Evolutionary conservation across 2,329 filamentous ascomycete species (phyloP), one percentile per base, ranked within the genome.

Genomic region (Anisogramma anomala): DNA sequence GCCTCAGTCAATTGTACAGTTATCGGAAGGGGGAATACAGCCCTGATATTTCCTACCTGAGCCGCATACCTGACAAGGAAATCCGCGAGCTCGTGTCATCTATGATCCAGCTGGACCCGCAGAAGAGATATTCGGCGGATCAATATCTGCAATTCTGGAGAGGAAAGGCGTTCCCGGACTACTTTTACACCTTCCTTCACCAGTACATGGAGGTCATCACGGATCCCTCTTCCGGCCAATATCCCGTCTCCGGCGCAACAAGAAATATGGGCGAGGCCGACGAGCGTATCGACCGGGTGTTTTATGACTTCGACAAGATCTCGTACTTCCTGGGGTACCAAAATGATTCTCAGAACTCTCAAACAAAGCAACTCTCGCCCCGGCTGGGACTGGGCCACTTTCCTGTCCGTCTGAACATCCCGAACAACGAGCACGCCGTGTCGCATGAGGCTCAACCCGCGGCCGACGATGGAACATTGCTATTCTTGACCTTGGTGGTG

Each of bases 171-270:
- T 98, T 98, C 49, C 93, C 91, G 0, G 77, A 84, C 43, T 98
- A 98, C 62, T 98, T 98, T 55, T 96, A 95, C 67, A 93, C 78
- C 56, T 96, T 98, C 56, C 69, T 98, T 23, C 91, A 98, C 57
- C 88, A 95, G 54, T 94, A 98, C 57, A 95, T 98, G 86, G 84
- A 85, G 51, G 74, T 94, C 41, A 84, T 98, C 48, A 96, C 91
- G 3, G 87, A 96, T 57, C 83, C 88, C 0, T 84, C 82, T 0
- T 84, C 85, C 1, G 86, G 85, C 1, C 80, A 82, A 49, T 79
- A 74, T 39, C 74, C 79, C 9, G 72, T 85, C 31, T 80, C 81
- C 8, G 75, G 82, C 1, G 71, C 76, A 9, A 64, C 71, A 3
- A 77, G 74, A 49, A 93, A 88, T 53, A 68, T 88, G 39, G 83